Evolutionary conservation across 768 basidiomycete species (phyloP).

Genomic region (Symmetrospora coprosmae): DNA sequence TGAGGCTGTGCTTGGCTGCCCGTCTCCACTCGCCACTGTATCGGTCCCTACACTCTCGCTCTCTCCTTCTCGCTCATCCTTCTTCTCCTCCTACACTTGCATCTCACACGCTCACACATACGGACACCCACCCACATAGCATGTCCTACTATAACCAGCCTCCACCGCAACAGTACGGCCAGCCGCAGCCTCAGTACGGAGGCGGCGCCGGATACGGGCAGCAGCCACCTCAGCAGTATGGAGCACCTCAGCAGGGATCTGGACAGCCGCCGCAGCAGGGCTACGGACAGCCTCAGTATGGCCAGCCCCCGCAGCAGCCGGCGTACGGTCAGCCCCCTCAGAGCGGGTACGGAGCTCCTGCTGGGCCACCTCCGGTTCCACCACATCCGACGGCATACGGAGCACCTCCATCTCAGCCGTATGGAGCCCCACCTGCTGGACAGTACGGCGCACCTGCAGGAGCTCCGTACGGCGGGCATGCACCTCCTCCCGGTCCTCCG

Average conservation of each 20-base stretch:
- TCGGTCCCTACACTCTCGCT: too few species aligned
- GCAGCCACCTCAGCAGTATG: neutral
- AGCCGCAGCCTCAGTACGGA: slow-evolving; percentile 4
- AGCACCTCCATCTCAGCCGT: slow-evolving; percentile 22
- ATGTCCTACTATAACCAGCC: too few species aligned
- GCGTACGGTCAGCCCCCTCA: slow-evolving; percentile 20
- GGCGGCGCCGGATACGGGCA: neutral
- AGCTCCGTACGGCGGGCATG: neutral
- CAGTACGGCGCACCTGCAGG: neutral
- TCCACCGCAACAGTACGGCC: slow-evolving; percentile 14
- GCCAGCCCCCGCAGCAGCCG: neutral
- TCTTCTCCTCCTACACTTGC: too few species aligned
- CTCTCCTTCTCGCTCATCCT: too few species aligned
- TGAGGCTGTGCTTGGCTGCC: too few species aligned
- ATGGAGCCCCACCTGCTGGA: neutral
- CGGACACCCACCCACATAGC: too few species aligned
- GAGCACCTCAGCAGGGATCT: neutral
- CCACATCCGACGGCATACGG: slow-evolving; percentile 20
- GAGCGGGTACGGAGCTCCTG: slow-evolving; percentile 17
- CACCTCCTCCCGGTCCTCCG: neutral
- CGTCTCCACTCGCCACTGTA: too few species aligned
- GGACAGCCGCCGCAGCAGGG: neutral
- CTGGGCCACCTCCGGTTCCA: neutral
- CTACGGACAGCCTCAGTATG: neutral
- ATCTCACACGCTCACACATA: too few species aligned